Conservation (phyloP, 331 rosid species). For the Quercus lobata region DNA sequence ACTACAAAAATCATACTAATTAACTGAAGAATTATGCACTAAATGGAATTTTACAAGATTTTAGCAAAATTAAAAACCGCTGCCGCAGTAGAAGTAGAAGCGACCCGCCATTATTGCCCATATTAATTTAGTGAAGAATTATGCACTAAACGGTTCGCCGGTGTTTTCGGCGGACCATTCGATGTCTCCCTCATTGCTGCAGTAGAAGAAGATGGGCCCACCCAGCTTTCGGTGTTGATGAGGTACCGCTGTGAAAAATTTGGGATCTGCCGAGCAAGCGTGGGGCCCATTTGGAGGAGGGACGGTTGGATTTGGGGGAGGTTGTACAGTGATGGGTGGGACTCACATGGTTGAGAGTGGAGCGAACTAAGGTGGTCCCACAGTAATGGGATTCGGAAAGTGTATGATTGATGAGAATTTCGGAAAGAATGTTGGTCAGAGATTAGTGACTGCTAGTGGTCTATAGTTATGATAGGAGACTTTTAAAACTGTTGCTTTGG, state of each 20-base stretch:
- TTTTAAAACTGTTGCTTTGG: no score
- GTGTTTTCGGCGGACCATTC: slow-evolving; percentile 78
- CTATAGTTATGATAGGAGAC: no score
- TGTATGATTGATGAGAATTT: neutral
- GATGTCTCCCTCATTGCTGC: slow-evolving; percentile 91
- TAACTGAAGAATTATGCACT: no score
- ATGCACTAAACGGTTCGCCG: slow-evolving; percentile 15
- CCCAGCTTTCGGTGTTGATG: slow-evolving; percentile 64
- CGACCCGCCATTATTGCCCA: no score
- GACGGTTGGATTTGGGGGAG: neutral
- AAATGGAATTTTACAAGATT: no score
- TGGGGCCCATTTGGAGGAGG: slow-evolving; percentile 23
- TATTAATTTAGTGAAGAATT: no score
- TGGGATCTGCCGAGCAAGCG: slow-evolving; percentile 42
- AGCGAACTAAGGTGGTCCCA: neutral
- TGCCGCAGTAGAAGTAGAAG: no score
- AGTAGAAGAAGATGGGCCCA: slow-evolving; percentile 67
- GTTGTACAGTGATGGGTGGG: no score
- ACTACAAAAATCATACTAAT: no score
- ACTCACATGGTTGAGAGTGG: neutral
- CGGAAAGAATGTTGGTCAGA: neutral
- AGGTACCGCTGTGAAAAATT: slow-evolving; percentile 68
- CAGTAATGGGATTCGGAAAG: neutral
- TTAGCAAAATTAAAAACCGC: no score
- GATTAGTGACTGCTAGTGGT: no score